Conservation (phyloP, 257 asterid species). For the Solanum chiquidenum region DNA sequence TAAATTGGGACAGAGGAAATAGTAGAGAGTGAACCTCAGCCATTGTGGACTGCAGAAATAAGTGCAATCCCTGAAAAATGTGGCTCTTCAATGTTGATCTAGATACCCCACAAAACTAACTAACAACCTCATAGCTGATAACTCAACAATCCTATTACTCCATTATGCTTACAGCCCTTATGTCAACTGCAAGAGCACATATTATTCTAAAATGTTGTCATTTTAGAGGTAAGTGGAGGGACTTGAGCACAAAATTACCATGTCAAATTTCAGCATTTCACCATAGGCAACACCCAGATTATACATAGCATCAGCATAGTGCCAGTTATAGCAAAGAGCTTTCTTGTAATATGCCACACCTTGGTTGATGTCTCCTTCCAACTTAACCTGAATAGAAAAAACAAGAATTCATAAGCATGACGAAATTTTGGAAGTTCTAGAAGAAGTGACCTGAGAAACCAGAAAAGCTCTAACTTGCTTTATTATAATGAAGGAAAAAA, state of each 20-base stretch:
- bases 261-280: slow-evolving; percentile 98
- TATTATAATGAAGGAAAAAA: neutral
- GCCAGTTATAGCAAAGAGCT: slow-evolving; percentile 95
- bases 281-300: slow-evolving; percentile 99
- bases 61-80: neutral
- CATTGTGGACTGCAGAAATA: neutral
- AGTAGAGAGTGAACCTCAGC: neutral
- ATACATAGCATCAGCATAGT: slow-evolving; percentile 99
- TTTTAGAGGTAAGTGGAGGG: neutral
- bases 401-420: slow-evolving; percentile 2
- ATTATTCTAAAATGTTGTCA: neutral
- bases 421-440: neutral
- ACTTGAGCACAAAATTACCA: slow-evolving; percentile 44
- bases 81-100: neutral
- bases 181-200: slow-evolving; percentile 1
- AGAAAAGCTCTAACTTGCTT: neutral
- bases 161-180: neutral
- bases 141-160: neutral
- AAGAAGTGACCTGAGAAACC: neutral
- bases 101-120: neutral
- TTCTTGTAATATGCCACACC: slow-evolving; percentile 87
- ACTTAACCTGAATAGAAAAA: slow-evolving; percentile 60
- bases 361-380: slow-evolving; percentile 94
- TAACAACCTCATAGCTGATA: neutral
- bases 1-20: neutral